Conservation (phyloP, 2,329 filamentous ascomycete species). For the Colletotrichum orbiculare region DNA sequence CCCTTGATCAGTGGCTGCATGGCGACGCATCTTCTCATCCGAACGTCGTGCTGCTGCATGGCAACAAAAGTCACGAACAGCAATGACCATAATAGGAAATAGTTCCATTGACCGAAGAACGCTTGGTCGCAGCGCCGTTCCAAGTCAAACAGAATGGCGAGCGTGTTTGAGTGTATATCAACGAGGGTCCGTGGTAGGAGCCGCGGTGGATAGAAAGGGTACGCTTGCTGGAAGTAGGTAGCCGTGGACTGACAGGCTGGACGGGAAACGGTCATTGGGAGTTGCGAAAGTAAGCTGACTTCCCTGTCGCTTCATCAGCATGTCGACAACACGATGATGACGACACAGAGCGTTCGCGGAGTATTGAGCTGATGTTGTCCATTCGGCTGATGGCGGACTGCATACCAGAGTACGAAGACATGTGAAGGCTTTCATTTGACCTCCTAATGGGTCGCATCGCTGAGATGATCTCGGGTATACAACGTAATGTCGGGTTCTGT, state of each 20-base stretch:
- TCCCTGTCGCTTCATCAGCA: slow-evolving; percentile 8
- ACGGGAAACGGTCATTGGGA: background rate
- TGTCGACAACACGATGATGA: slow-evolving; percentile 17
- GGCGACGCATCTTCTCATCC: background rate
- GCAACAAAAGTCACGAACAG: slow-evolving; percentile 27
- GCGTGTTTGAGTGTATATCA: slow-evolving; percentile 16
- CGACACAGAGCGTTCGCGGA: slow-evolving; percentile 7
- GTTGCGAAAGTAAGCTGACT: slow-evolving; percentile 2
- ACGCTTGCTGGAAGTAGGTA: background rate
- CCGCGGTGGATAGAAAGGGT: background rate
- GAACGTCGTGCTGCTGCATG: background rate
- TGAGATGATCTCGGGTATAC: slow-evolving; percentile 17
- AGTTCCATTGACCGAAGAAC: slow-evolving; percentile 24
- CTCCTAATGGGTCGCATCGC: background rate
- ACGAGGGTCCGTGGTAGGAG: slow-evolving; percentile 17
- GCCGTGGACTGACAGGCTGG: background rate
- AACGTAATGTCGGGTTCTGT: slow-evolving; percentile 7
- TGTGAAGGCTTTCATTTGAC: slow-evolving; percentile 15
- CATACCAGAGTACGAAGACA: slow-evolving; percentile 24
- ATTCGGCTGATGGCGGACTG: slow-evolving; percentile 17
- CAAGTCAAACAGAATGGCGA: slow-evolving; percentile 3
- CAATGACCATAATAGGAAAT: slow-evolving; percentile 13
- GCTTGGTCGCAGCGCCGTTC: slow-evolving; percentile 28
- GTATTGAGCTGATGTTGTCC: slow-evolving; percentile 10
- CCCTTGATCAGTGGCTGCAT: background rate